Conservation (phyloP, 2,329 filamentous ascomycete species). For the Myotisia sp. region DNA sequence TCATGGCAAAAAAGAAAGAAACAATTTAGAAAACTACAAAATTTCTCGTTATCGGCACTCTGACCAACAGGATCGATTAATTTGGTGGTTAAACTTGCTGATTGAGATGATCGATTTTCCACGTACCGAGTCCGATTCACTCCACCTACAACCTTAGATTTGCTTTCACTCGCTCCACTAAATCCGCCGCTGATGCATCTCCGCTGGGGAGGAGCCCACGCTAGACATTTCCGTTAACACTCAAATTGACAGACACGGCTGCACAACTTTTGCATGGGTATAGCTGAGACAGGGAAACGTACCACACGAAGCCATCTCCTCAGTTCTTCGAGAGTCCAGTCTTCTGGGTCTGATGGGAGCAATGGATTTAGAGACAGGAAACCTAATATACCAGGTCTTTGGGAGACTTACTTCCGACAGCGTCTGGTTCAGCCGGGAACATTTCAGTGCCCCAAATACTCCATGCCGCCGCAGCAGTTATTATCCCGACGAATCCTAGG, state of each 20-base stretch:
- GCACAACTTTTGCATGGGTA: not conserved
- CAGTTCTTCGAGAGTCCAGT: conserved; percentile 70
- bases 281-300: conserved; percentile 15
- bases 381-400: not conserved
- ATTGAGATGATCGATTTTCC: no score
- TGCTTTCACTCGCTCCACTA: conserved; percentile 54
- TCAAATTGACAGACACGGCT: conserved; percentile 1
- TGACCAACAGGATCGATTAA: no score
- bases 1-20: not conserved
- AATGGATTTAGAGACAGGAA: no score
- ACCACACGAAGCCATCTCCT: conserved; percentile 68
- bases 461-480: conserved; percentile 70
- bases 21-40: no score
- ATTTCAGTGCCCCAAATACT: conserved; percentile 74
- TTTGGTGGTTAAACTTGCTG: no score
- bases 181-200: conserved; percentile 46
- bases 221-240: conserved; percentile 32
- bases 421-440: conserved; percentile 61
- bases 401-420: conserved; percentile 53
- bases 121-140: not conserved
- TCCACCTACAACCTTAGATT: conserved; percentile 41
- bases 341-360: conserved; percentile 40
- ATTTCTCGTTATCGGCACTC: not conserved
- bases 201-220: conserved; percentile 48
- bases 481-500: conserved; percentile 62